Evolutionary conservation across 2,329 filamentous ascomycete species (phyloP), one percentile per base, ranked within the genome.

Genomic region (Penicillium sumatraense): DNA sequence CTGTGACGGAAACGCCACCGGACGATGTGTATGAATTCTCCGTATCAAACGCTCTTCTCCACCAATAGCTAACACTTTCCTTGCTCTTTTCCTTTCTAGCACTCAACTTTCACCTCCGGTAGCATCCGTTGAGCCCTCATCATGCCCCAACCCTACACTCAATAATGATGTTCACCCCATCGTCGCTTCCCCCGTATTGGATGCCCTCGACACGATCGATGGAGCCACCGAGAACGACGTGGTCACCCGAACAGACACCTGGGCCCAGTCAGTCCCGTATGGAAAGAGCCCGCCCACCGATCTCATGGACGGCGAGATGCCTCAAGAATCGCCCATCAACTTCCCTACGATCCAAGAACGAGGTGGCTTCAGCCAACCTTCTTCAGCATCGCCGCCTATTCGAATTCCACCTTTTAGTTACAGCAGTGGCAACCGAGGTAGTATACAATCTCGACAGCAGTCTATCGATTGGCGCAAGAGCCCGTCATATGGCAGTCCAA

Each of bases 231-330:
- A 72, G 18, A 70, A 67, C 38, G 72, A 77, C 44, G 65, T 74
- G 7, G 64, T 63, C 27, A 63, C 66, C 36, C 68, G 74, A 40
- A 78, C 75, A 5, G 73, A 73, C 61, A 75, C 71, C n/a, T 79
- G 77, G 77, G 72, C 75, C 31, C 72, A 73, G 49, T 72, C 74
- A 11, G 71, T 79, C n/a, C 75, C 77, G 0, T 78, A 72, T 62
- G 74, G 75, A 20, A 75, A 75, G 51, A 79, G 75, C 41, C 76
- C 77, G n/a, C 75, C 77, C 10, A 71, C 66, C 21, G 71, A 76
- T 56, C 58, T 70, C 11, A 66, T 68, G 31, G 71, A 74, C 49
- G 71, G 68, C 7, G 64, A 70, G 5, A 66, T 73, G 48, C 58
- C 70, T 18, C 69, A 67, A 41, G 73, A 69, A 33, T 77, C 75